Base-by-base conservation (phyloP, 73 alveolate species). In the Stentor roeselii region DNA sequence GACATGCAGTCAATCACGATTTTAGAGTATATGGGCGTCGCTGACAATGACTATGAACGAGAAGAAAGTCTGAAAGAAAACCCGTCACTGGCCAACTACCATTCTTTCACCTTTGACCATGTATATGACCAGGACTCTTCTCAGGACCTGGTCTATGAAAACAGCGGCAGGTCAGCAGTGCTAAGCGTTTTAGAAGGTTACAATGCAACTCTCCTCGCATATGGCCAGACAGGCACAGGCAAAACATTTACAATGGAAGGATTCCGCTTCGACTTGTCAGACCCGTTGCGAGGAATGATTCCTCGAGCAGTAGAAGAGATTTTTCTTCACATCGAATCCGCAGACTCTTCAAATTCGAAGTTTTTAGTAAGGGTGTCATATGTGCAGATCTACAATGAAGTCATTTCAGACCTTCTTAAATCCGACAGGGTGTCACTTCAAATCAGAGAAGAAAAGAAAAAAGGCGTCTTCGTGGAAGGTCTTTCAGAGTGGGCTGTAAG, bases 231-330 rank as follows among this genome's bases (percentile, higher is more conserved):
- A 3, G 99, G 99, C 2, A 95, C 99, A 3, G 99, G 99, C 36
- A 97, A 97, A 90, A 97, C 99, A 27, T 93, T 83, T 88, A 97
- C 99, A 15, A 97, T 97, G 99, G 99, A 97, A 89, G 99, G 99
- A 3, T 97, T 97, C 84, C 95, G 96, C 75, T 97, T 94, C 84
- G 87, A 93, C 78, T 86, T 92, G 32, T 75, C 83, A 59, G 99
- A 97, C 90, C 98, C 98, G 1, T 93, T 92, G 78, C 87, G 99
- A 83, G 99, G 99, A 31, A 97, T 97, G 31, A 94, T 97, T 31
- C 99, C 99, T 32, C 85, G 99, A 84, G 88, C 99, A 21, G 96
- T 96, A 86, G 99, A 97, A 85, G 99, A 97, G 67, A 96, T 97
- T 40, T 97, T 97, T 91, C 88, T 92, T 59, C 90, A 89, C 89